Conservation (phyloP, 441 rosid species). For the Gossypium davidsonii region DNA sequence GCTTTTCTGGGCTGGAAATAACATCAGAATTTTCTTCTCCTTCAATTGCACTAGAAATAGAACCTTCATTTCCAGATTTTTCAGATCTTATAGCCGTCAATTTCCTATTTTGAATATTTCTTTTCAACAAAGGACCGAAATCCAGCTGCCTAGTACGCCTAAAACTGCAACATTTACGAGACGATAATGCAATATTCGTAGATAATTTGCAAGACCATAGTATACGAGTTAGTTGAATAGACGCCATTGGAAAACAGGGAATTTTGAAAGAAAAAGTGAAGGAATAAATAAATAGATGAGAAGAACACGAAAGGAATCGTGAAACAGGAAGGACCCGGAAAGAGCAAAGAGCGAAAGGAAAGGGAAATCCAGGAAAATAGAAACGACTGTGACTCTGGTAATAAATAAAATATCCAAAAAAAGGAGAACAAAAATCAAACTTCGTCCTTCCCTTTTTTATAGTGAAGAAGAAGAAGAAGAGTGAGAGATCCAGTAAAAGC, state of each 20-base stretch:
- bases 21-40: not conserved
- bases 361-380: conserved; percentile 1
- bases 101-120: conserved; percentile 17
- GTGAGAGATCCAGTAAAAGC: conserved; percentile 24
- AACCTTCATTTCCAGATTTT: conserved; percentile 14
- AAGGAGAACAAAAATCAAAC: not conserved
- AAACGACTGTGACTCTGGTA: not conserved
- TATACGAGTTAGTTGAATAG: conserved; percentile 27
- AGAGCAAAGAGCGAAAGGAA: not conserved
- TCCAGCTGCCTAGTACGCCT: conserved; percentile 23
- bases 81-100: conserved; percentile 30
- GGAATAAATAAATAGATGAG: not conserved
- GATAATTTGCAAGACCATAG: conserved; percentile 17
- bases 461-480: not conserved
- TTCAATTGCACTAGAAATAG: conserved; percentile 24
- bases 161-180: not conserved
- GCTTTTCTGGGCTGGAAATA: not conserved
- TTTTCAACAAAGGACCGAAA: conserved; percentile 23
- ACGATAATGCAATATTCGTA: not conserved
- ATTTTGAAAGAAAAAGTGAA: not conserved
- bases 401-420: not conserved
- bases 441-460: not conserved
- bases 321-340: conserved; percentile 4
- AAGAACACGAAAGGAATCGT: conserved; percentile 11
- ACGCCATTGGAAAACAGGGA: conserved; percentile 30